Evolutionary conservation across 345 rosid genomes (phyloP).

Genomic region (Salix brachista): DNA sequence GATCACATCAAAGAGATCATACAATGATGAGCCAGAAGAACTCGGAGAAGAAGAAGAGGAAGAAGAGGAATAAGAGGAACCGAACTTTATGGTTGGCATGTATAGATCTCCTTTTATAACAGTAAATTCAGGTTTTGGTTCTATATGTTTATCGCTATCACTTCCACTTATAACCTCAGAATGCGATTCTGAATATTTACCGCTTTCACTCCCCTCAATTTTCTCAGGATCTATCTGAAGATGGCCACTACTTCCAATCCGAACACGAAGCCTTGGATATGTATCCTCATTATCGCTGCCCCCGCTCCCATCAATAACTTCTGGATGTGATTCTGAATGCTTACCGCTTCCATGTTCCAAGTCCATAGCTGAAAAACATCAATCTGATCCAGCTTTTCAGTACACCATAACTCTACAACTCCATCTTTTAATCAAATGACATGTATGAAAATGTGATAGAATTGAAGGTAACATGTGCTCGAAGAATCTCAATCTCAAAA

Average conservation of each 20-base stretch:
- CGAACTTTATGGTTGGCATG: constrained; percentile 4
- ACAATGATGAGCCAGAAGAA: constrained; percentile 35
- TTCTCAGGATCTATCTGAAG: constrained; percentile 12
- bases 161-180: constrained; percentile 18
- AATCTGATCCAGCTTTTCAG: not conserved
- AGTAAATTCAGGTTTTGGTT: constrained; percentile 3
- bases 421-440: not conserved
- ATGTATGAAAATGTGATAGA: not conserved
- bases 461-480: not conserved
- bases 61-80: constrained; percentile 29
- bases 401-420: not conserved
- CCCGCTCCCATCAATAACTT: constrained; percentile 5
- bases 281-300: not conserved
- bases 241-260: constrained; percentile 3
- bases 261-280: constrained; percentile 13
- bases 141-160: constrained; percentile 17
- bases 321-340: constrained; percentile 9
- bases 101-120: constrained; percentile 2
- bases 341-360: constrained; percentile 20
- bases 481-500: not conserved
- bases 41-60: constrained; percentile 25
- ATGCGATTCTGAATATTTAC: constrained; percentile 13
- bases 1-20: constrained; percentile 28
- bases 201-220: constrained; percentile 11
- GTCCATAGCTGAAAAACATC: constrained; percentile 38